Percentiles rank a stretch among this genome's conserved stretches.
Conservation (phyloP, 2,329 filamentous ascomycete genomes). For the Penicillium glabrum region DNA sequence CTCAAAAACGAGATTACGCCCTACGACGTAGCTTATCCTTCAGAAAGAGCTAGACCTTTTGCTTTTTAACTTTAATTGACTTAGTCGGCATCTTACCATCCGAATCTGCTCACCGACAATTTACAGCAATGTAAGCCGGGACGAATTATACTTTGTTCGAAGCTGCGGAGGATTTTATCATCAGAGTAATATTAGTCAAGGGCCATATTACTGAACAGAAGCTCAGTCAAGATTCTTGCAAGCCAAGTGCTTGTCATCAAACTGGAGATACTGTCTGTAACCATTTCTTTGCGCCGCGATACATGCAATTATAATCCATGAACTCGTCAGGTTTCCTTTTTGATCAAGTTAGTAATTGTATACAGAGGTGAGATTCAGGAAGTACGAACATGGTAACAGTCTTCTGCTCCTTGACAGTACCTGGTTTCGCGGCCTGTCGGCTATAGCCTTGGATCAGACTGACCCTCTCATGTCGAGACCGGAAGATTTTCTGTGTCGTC, state of each 20-base stretch:
- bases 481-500: constrained; percentile 6
- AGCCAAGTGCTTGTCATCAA: too few species aligned
- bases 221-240: too few species aligned
- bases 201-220: too few species aligned
- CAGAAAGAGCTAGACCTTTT: background rate
- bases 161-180: too few species aligned
- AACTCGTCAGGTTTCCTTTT: constrained; percentile 16
- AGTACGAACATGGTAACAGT: constrained; percentile 8
- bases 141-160: too few species aligned
- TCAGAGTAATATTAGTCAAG: too few species aligned
- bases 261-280: too few species aligned
- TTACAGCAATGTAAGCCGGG: too few species aligned
- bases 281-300: constrained; percentile 12
- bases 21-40: background rate
- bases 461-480: constrained; percentile 7
- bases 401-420: constrained; percentile 5
- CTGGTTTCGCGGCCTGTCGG: constrained; percentile 14
- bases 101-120: background rate
- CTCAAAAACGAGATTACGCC: background rate
- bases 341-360: background rate
- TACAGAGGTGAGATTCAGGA: too few species aligned
- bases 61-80: too few species aligned
- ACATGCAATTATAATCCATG: constrained; percentile 18
- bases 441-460: constrained; percentile 17
- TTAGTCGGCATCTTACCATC: background rate